These are phyloP conservation scores for Russula ochroleuca DNA, from an alignment of 768 basidiomycete species.

Conservation along the genomic window DNA sequence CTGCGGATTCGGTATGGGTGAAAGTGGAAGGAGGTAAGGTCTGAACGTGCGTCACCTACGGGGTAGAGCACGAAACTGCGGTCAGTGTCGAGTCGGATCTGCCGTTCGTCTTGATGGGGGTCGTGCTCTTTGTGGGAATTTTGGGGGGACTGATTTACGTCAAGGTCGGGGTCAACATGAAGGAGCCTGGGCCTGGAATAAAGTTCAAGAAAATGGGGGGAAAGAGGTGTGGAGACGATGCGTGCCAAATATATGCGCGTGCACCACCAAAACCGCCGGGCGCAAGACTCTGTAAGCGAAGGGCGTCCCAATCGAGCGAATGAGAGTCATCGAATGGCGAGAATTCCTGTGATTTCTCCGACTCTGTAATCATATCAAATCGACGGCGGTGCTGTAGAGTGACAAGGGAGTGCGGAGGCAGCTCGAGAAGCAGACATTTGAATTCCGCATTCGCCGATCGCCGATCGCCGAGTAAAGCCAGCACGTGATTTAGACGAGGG, in stretches of 20 bases:
- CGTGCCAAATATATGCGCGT: slow-evolving; percentile 55
- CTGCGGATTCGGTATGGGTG: slow-evolving; percentile 6
- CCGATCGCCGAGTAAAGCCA: neutral
- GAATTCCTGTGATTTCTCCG: slow-evolving; percentile 2
- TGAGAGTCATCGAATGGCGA: neutral
- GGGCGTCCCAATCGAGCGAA: slow-evolving; percentile 42
- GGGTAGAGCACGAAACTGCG: slow-evolving; percentile 93
- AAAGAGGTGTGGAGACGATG: slow-evolving; percentile 14
- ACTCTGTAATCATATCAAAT: neutral
- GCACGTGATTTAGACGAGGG: slow-evolving; percentile 8
- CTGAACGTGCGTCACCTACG: slow-evolving; percentile 45
- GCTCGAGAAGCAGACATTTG: neutral
- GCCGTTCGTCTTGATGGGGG: slow-evolving; percentile 73
- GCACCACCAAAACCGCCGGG: slow-evolving; percentile 63
- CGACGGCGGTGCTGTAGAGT: no score
- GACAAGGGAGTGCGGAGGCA: neutral
- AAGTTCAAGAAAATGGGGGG: slow-evolving; percentile 30
- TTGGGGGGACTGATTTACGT: slow-evolving; percentile 19
- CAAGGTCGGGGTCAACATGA: slow-evolving; percentile 28
- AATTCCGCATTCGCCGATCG: slow-evolving; percentile 9
- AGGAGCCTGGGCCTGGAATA: slow-evolving; percentile 39
- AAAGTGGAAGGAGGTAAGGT: slow-evolving; percentile 8
- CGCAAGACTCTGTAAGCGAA: slow-evolving; percentile 46
- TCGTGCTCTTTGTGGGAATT: slow-evolving; percentile 5
- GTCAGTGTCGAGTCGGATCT: slow-evolving; percentile 86